phyloP scores from a whole-genome alignment of 345 rosid genomes.

The Cardamine occulta region DNA sequence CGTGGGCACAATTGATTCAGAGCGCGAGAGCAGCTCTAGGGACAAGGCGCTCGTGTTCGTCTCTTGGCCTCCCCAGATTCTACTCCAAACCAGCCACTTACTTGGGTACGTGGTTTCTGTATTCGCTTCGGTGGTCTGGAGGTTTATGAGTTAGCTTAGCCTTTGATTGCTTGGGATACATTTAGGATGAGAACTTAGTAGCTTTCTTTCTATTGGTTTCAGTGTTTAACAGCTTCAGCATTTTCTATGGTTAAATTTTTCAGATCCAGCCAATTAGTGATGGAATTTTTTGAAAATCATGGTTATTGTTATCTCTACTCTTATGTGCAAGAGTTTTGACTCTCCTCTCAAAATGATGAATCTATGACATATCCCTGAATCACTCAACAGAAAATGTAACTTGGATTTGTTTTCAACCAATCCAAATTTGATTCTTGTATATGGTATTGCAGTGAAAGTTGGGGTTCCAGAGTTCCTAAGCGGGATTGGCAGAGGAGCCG shows the following conservation, averaged over 20 bases:
- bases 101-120: slow-evolving; percentile 45
- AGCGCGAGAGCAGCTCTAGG: slow-evolving; percentile 36
- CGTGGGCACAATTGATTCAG: slow-evolving; percentile 53
- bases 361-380: background rate
- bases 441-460: slow-evolving; percentile 65
- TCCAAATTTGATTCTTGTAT: slow-evolving; percentile 11
- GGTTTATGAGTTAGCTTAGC: background rate
- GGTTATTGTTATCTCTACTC: too few relatives aligned
- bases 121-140: background rate
- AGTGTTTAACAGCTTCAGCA: background rate
- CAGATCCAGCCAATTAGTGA: background rate
- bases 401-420: too few relatives aligned
- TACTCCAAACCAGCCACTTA: slow-evolving; percentile 63
- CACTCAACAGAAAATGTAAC: background rate
- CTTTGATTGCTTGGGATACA: background rate
- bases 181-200: background rate
- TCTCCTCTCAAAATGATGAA: background rate
- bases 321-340: too few relatives aligned
- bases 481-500: slow-evolving; percentile 81
- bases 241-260: background rate
- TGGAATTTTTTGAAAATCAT: background rate
- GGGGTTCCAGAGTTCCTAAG: slow-evolving; percentile 82
- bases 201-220: slow-evolving; percentile 1
- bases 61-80: slow-evolving; percentile 53
- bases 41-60: slow-evolving; percentile 21